Evolutionary conservation across 306 rosid species (phyloP).

Genomic region (Vigna trinervia): DNA sequence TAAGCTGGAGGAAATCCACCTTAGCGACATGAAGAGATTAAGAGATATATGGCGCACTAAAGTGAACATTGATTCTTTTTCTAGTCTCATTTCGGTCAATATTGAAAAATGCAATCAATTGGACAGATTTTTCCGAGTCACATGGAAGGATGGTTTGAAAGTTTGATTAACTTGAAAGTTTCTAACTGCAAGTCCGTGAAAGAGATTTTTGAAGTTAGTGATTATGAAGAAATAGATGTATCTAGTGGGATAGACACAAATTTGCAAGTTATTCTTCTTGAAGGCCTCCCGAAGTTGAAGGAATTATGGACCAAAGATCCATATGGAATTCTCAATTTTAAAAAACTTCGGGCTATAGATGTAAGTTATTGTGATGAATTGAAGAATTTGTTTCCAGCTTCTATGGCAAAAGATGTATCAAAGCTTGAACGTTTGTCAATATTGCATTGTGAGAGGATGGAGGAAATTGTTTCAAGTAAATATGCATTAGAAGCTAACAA

Average conservation of each 20-base stretch:
- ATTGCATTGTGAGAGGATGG: fast-evolving
- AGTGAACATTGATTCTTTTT: not conserved
- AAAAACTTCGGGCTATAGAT: not conserved
- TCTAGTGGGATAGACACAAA: not conserved
- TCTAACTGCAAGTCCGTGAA: not conserved
- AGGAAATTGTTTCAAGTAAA: not conserved
- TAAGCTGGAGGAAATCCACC: slow-evolving; percentile 27
- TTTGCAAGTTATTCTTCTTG: not conserved
- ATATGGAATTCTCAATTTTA: slow-evolving; percentile 8
- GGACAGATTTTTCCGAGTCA: slow-evolving; percentile 16
- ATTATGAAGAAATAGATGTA: not conserved
- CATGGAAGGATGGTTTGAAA: not conserved
- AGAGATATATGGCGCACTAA: slow-evolving; percentile 19
- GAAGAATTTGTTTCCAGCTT: slow-evolving; percentile 28
- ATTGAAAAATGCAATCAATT: not conserved
- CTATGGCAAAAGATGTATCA: slow-evolving; percentile 17
- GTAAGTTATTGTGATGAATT: not conserved
- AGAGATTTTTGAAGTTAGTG: slow-evolving; percentile 26
- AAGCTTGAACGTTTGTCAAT: not conserved
- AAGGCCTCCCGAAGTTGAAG: not conserved
- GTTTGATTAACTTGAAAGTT: not conserved
- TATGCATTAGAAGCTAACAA: not conserved
- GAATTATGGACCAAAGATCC: not conserved
- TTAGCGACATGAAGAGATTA: not conserved
- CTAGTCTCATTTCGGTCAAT: not conserved